These are phyloP conservation scores for Sporothrix inflata DNA, from an alignment of 2,329 filamentous ascomycete species.

Conservation along the genomic window DNA sequence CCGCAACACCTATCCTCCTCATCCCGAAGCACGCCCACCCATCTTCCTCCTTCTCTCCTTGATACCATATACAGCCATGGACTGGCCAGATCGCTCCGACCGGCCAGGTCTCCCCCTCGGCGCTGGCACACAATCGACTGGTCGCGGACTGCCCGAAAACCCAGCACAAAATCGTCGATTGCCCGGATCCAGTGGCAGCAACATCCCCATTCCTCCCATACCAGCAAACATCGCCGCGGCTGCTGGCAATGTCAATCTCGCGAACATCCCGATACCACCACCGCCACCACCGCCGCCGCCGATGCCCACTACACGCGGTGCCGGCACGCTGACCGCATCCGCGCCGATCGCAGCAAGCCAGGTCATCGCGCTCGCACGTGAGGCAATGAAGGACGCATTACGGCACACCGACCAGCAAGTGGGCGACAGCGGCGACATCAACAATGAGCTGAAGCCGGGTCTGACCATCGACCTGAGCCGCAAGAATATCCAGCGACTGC, in stretches of 20 bases:
- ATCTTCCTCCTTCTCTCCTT: background rate
- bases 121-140: constrained; percentile 26
- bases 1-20: background rate
- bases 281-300: constrained; percentile 44
- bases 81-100: constrained; percentile 32
- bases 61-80: constrained; percentile 27
- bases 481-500: constrained; percentile 70
- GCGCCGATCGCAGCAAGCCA: constrained; percentile 62
- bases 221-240: constrained; percentile 32
- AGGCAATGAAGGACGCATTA: constrained; percentile 69
- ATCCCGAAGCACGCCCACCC: background rate
- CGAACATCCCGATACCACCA: constrained; percentile 45
- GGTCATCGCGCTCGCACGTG: constrained; percentile 66
- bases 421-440: constrained; percentile 62
- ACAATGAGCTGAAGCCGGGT: constrained; percentile 66
- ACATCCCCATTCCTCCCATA: constrained; percentile 32
- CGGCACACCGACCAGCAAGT: constrained; percentile 67
- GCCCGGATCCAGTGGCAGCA: constrained; percentile 37
- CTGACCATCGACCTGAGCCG: constrained; percentile 79
- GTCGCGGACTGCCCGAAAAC: constrained; percentile 43
- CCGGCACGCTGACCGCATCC: constrained; percentile 51
- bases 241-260: constrained; percentile 18
- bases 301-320: constrained; percentile 53
- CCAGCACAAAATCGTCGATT: constrained; percentile 43
- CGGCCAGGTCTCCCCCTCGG: constrained; percentile 31